phyloP scores from a whole-genome alignment of 768 basidiomycete genomes.

The Leccinum boreale region DNA sequence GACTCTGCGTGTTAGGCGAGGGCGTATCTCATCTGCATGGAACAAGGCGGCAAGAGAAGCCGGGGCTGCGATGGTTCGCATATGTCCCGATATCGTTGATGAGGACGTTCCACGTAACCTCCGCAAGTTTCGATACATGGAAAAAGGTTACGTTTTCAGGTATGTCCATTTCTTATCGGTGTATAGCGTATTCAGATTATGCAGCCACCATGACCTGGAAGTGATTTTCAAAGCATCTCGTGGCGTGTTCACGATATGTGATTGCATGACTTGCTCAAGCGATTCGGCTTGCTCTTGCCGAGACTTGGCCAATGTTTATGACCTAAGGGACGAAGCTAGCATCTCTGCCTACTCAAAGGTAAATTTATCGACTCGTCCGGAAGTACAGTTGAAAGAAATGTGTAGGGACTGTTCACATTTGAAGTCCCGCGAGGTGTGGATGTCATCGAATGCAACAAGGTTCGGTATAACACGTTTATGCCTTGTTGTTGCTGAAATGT shows the following conservation, averaged over 20 bases:
- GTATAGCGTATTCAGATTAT: slow-evolving; percentile 4
- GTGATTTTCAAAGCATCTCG: slow-evolving; percentile 23
- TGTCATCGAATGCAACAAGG: slow-evolving; percentile 67
- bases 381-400: not conserved
- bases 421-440: slow-evolving; percentile 40
- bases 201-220: slow-evolving; percentile 18
- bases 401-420: slow-evolving; percentile 51
- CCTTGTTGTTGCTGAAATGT: not conserved
- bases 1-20: slow-evolving; percentile 18
- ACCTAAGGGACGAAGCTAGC: slow-evolving; percentile 22
- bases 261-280: slow-evolving; percentile 37
- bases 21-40: slow-evolving; percentile 31
- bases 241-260: slow-evolving; percentile 42
- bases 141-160: slow-evolving; percentile 49
- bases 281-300: slow-evolving; percentile 48
- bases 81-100: slow-evolving; percentile 33
- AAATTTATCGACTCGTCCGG: slow-evolving; percentile 3
- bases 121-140: slow-evolving; percentile 48
- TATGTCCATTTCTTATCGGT: slow-evolving; percentile 19
- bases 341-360: slow-evolving; percentile 44
- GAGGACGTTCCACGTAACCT: slow-evolving; percentile 42
- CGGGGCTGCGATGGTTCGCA: slow-evolving; percentile 31
- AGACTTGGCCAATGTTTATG: slow-evolving; percentile 37
- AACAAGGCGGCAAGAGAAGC: slow-evolving; percentile 21
- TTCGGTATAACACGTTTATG: slow-evolving; percentile 19